These are phyloP conservation scores for Henningerozyma blattae DNA, from an alignment of 805 yeast genomes.

Conservation along the genomic window DNA sequence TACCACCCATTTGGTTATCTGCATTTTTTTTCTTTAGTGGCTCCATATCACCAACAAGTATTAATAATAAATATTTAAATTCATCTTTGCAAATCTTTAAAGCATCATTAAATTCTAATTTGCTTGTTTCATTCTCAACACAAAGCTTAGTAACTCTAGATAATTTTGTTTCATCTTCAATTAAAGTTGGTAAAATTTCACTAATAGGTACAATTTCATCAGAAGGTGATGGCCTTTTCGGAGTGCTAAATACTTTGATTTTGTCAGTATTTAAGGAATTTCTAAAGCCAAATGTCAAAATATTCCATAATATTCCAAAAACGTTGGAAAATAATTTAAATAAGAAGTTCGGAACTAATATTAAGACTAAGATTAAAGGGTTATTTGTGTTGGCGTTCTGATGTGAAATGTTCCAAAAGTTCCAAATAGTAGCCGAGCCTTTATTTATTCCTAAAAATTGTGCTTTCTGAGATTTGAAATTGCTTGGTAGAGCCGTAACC, in stretches of 20 bases:
- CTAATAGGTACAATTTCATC: constrained; percentile 6
- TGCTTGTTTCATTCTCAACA: constrained; percentile 11
- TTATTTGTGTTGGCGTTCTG: constrained; percentile 6
- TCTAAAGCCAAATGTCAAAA: constrained; percentile 12
- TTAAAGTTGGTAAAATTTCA: constrained; percentile 4
- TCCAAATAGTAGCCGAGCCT: constrained; percentile 4
- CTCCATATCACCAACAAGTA: constrained; percentile 33
- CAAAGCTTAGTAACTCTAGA: constrained; percentile 4
- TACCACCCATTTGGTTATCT: neutral
- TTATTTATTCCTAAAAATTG: constrained; percentile 15
- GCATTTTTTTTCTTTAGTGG: neutral
- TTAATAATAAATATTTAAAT: constrained; percentile 40
- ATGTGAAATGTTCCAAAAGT: constrained; percentile 1
- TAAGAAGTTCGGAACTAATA: constrained; percentile 43
- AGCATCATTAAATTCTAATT: constrained; percentile 38
- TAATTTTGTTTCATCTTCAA: constrained; percentile 4
- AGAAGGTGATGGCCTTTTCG: constrained; percentile 12
- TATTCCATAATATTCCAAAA: constrained; percentile 11
- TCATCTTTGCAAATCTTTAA: constrained; percentile 28
- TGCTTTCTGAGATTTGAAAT: constrained; percentile 14
- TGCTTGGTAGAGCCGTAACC: constrained; percentile 24
- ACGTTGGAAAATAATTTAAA: constrained; percentile 12
- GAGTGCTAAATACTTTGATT: constrained; percentile 10
- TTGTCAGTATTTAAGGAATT: constrained; percentile 4
- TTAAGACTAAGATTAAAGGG: constrained; percentile 38